These are phyloP conservation scores for Nemania diffusa DNA, from an alignment of 2,329 filamentous ascomycete species.

Conservation along the genomic window DNA sequence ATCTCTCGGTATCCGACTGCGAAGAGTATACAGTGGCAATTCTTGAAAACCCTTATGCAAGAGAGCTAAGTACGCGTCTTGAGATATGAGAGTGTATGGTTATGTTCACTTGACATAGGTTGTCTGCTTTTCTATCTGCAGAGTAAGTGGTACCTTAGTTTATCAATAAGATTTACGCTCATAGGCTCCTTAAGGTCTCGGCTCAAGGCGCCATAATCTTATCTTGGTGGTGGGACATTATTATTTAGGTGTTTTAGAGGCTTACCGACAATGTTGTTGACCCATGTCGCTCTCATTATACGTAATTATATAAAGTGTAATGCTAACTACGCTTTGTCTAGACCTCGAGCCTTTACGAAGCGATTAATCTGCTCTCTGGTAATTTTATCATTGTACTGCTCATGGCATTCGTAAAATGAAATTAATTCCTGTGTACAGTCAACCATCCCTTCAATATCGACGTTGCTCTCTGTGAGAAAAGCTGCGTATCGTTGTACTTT, in stretches of 20 bases:
- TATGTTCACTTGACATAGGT: not conserved
- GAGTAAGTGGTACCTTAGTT: too few species aligned
- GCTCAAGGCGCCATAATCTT: not conserved
- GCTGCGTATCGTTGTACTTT: conserved; percentile 74
- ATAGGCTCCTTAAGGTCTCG: too few species aligned
- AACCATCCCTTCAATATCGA: conserved; percentile 85
- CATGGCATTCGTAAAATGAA: conserved; percentile 80
- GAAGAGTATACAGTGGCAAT: too few species aligned
- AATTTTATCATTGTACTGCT: conserved; percentile 69
- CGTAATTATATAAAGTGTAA: not conserved
- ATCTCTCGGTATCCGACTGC: too few species aligned
- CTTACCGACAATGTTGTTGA: not conserved
- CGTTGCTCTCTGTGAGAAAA: conserved; percentile 86
- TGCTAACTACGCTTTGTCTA: conserved; percentile 57
- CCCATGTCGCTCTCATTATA: not conserved
- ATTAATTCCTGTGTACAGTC: conserved; percentile 93
- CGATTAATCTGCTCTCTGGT: conserved; percentile 68
- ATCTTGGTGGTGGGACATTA: not conserved
- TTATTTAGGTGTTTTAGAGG: not conserved
- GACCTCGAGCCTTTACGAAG: conserved; percentile 66
- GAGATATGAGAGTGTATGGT: not conserved
- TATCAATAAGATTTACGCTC: too few species aligned
- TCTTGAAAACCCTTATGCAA: too few species aligned
- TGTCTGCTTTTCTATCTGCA: not conserved
- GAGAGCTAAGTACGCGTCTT: not conserved